Evolutionary conservation across 1,284 basidiomycete species (phyloP), one percentile per base, ranked within the genome.

Genomic region (Ceratobasidium sp.): DNA sequence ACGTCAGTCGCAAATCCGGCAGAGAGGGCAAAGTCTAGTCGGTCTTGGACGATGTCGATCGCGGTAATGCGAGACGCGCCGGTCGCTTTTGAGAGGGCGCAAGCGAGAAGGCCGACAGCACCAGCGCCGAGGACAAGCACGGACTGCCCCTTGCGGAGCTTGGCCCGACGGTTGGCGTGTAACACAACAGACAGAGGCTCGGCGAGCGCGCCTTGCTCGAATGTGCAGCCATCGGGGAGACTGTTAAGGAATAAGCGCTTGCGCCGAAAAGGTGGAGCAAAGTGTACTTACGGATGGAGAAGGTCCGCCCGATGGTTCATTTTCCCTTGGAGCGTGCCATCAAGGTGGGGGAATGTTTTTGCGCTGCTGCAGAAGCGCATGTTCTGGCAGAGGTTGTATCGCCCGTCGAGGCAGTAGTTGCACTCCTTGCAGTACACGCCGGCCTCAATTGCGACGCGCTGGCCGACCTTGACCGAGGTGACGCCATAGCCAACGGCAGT

Each of bases 391-490:
- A 99, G 90, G 85, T 99, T 98, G 86, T 98, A 99, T 50, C 94
- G 88, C n/a, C 94, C 94, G 17, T 75, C 73, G 57, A 72, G 41
- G 80, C 84, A 85, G 73, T 78, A 80, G 54, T 45, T 59, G 53
- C 75, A 76, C 47, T 76, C 41, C 45, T 73, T 64, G 62, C 75
- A 76, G 89, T 89, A 85, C 96, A 98, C 89, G 51, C 97, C 97
- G 14, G 95, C 93, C 83, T 99, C 97, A 81, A 98, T 93, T 19
- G 96, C 97, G 65, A 99, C 96, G 63, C 94, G 90, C 83, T 96
- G 93, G 60, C 97, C 96, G 29, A 93, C 88, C 29, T 87, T 85
- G 77, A 98, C 85, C 11, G 77, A 76, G 31, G 76, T 24, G 75
- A 92, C 90, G 56, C 88, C 88, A 29, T 89, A 86, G 11, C 92